Evolutionary conservation across 768 basidiomycete species (phyloP).

Genomic region (Pisolithus marmoratus): DNA sequence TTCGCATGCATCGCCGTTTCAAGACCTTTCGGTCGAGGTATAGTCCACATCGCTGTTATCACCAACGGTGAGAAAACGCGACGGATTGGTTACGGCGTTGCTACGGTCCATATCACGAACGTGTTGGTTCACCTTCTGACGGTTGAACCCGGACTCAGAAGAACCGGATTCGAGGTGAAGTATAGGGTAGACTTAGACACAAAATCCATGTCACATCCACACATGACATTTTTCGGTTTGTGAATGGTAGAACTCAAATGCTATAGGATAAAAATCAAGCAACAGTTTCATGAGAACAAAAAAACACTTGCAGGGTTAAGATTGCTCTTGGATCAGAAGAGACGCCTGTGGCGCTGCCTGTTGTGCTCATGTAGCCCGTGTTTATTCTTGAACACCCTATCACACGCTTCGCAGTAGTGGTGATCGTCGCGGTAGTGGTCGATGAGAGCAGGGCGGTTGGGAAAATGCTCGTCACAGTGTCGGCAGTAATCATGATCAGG

Average conservation of each 20-base stretch:
- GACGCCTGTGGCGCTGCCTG: constrained; percentile 31
- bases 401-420: constrained; percentile 38
- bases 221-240: constrained; percentile 30
- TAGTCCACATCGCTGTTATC: background rate
- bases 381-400: constrained; percentile 35
- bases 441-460: constrained; percentile 25
- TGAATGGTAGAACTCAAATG: constrained; percentile 55
- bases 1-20: constrained; percentile 45
- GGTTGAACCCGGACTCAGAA: constrained; percentile 46
- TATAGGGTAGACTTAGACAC: constrained; percentile 49
- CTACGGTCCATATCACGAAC: constrained; percentile 39
- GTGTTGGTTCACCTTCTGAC: constrained; percentile 29
- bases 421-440: constrained; percentile 39
- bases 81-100: constrained; percentile 51
- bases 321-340: constrained; percentile 31
- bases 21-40: constrained; percentile 34
- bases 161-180: constrained; percentile 59
- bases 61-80: constrained; percentile 39
- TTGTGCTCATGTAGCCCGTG: constrained; percentile 43
- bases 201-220: constrained; percentile 45
- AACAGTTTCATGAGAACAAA: background rate
- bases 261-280: constrained; percentile 11
- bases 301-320: constrained; percentile 10
- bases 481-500: constrained; percentile 48
- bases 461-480: constrained; percentile 41